A percentile compares a stretch with the other conserved stretches of the same genome.
Evolutionary conservation across 306 rosid genomes (phyloP).

Genomic region (Vicia sativa): DNA sequence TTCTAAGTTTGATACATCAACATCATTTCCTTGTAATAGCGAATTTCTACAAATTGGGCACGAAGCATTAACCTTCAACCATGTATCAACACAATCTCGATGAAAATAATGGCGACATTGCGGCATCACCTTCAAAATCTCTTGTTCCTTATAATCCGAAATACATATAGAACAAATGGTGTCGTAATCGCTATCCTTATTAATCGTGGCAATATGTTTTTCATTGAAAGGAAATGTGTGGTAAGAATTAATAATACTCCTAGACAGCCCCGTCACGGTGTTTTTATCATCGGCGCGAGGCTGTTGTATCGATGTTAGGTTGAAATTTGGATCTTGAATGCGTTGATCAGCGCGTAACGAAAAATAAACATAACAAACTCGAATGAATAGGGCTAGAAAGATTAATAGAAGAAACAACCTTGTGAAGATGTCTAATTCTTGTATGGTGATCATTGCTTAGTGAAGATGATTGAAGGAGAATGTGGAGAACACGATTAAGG

Average conservation of each 20-base stretch:
- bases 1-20: slow-evolving; percentile 44
- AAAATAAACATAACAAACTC: slow-evolving; percentile 61
- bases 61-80: slow-evolving; percentile 77
- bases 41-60: slow-evolving; percentile 86
- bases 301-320: not conserved
- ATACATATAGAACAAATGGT: slow-evolving; percentile 68
- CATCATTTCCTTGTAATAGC: slow-evolving; percentile 41
- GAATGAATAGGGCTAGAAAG: slow-evolving; percentile 58
- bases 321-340: not conserved
- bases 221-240: slow-evolving; percentile 51
- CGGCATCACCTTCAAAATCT: slow-evolving; percentile 75
- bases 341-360: not conserved
- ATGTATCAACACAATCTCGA: slow-evolving; percentile 63
- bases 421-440: slow-evolving; percentile 44
- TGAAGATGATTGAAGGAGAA: slow-evolving; percentile 6
- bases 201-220: not conserved
- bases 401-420: slow-evolving; percentile 57
- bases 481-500: not conserved
- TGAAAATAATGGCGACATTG: slow-evolving; percentile 76
- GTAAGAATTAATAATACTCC: slow-evolving; percentile 61
- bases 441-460: not conserved
- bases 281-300: not conserved
- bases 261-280: slow-evolving; percentile 49
- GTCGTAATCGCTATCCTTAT: not conserved
- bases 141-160: slow-evolving; percentile 65